Evolutionary conservation across 83 land plant species (phyloP), one percentile per base, ranked within the genome.

Genomic region (Larix sibirica): DNA sequence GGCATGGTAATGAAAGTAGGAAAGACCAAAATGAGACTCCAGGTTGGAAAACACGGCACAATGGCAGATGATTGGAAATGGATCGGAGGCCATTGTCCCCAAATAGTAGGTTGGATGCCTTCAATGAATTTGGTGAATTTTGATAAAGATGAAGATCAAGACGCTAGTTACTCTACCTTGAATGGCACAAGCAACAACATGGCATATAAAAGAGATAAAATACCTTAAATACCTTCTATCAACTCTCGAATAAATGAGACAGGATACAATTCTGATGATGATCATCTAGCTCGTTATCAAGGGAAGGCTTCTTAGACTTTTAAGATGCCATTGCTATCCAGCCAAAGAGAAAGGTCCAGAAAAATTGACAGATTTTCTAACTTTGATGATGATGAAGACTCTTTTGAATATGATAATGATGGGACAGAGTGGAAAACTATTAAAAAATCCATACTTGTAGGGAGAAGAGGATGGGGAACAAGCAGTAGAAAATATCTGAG

Each of bases 231-330:
- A 20, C 42, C 20, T 18, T 36, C 44, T 33, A 13, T 40, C 28
- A 13, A 28, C 36, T 36, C 74, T 36, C 17, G 31, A 69, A 69
- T 38, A 69, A 69, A 69, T 69, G 74, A 17, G 18, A 36, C 44
- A 21, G 74, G 40, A 38, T 36, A 23, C 18, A n/a, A 77, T 61
- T 77, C 90, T 23, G 85, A 83, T 21, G 87, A 76, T 61, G 88
- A 82, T 62, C 76, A 81, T 83, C 74, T 85, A 24, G 82, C 81
- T 81, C 81, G 79, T 85, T 79, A 89, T 64, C 66, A 84, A 12
- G 82, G 86, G 83, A 85, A 83, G 50, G 75, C 36, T 21, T 70
- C 75, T 38, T 0, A 38, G 21, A 70, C 0, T 36, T 70, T 38
- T 70, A 38, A n/a, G 75, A 70, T 8, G 38, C 50, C 75, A 70